These are phyloP conservation scores for Dioszegia crocea DNA, from an alignment of 768 basidiomycete species.

Conservation along the genomic window DNA sequence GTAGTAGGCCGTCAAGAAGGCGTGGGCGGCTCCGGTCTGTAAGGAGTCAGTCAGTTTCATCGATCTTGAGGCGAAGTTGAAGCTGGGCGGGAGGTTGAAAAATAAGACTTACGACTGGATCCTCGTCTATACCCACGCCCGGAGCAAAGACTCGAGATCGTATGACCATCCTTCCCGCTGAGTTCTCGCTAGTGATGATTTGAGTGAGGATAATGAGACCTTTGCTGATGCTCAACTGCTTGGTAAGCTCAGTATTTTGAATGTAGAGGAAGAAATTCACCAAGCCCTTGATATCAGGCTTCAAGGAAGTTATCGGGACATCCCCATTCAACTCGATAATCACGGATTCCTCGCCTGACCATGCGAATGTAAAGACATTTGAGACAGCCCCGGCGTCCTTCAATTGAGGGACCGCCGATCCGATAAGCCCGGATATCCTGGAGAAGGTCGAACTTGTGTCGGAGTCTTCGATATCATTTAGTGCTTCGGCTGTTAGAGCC, in stretches of 20 bases:
- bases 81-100: too few species aligned
- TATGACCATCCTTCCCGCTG: slow-evolving; percentile 11
- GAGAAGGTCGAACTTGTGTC: background rate
- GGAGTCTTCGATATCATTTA: background rate
- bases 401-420: slow-evolving; percentile 1
- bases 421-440: background rate
- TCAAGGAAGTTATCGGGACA: slow-evolving; percentile 9
- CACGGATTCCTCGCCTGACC: slow-evolving; percentile 1
- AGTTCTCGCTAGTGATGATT: background rate
- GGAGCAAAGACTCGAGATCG: slow-evolving; percentile 25
- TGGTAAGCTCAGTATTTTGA: too few species aligned
- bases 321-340: slow-evolving; percentile 12
- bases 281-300: slow-evolving; percentile 15
- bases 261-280: slow-evolving; percentile 7
- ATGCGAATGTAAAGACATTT: slow-evolving; percentile 9
- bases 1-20: slow-evolving; percentile 28
- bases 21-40: slow-evolving; percentile 35
- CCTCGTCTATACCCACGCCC: slow-evolving; percentile 28
- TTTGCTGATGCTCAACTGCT: slow-evolving; percentile 1
- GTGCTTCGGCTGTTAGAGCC: background rate
- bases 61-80: background rate
- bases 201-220: slow-evolving; percentile 20
- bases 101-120: slow-evolving; percentile 34
- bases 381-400: background rate
- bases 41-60: background rate